These are phyloP conservation scores for Podospora pseudocomata DNA, from an alignment of 495 filamentous ascomycete species.

Conservation along the genomic window DNA sequence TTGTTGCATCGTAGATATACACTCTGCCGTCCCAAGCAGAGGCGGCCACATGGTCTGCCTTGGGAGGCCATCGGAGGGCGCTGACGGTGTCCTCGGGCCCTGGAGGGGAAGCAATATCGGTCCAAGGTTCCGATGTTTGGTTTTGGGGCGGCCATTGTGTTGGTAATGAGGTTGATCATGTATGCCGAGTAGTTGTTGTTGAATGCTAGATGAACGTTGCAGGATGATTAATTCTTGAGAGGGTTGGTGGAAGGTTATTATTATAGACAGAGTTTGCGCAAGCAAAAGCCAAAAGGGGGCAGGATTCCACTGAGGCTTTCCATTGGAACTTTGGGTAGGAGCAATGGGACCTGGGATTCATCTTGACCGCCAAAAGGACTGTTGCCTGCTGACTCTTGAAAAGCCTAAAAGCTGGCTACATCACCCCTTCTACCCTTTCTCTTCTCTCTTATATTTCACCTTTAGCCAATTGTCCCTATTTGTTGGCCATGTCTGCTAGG, in stretches of 20 bases:
- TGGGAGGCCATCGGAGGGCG: constrained; percentile 76
- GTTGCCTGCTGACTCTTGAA: not conserved
- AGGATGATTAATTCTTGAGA: not conserved
- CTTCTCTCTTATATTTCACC: no score
- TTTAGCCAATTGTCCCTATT: no score
- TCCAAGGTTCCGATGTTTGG: constrained; percentile 55
- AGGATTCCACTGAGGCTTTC: not conserved
- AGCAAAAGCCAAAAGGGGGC: not conserved
- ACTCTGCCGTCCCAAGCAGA: constrained; percentile 93
- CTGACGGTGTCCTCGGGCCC: constrained; percentile 84
- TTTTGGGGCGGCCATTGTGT: constrained; percentile 14
- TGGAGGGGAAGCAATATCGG: constrained; percentile 67
- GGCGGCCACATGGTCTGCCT: constrained; percentile 73
- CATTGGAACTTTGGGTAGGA: not conserved
- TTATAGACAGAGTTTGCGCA: not conserved
- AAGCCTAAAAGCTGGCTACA: no score
- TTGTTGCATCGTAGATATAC: constrained; percentile 83
- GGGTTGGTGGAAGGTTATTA: not conserved
- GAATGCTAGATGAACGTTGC: not conserved
- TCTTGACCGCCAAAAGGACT: not conserved
- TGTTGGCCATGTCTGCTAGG: no score
- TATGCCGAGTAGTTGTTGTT: not conserved
- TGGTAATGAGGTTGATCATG: not conserved
- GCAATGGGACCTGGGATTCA: not conserved
- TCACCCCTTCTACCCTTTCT: no score